These are phyloP conservation scores for Aureobasidium mangrovei DNA, from an alignment of 2,329 filamentous ascomycete species.

Conservation along the genomic window DNA sequence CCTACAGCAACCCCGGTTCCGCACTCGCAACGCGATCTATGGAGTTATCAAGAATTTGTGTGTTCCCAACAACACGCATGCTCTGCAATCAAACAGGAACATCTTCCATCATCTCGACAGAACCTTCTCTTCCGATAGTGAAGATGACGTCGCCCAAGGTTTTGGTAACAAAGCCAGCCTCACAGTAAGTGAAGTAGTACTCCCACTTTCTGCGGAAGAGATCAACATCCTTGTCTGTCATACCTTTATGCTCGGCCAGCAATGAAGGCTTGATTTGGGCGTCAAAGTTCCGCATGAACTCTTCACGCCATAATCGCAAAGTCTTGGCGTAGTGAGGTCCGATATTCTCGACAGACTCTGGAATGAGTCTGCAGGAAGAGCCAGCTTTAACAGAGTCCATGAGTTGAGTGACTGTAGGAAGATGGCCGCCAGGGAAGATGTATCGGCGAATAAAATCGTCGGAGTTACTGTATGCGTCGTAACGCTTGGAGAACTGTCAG, in stretches of 20 bases:
- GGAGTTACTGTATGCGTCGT: slow-evolving; percentile 55
- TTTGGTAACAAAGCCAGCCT: slow-evolving; percentile 64
- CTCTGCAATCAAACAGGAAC: slow-evolving; percentile 39
- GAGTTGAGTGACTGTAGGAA: slow-evolving; percentile 58
- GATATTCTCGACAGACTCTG: slow-evolving; percentile 62
- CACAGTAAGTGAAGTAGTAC: slow-evolving; percentile 70
- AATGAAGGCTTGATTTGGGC: slow-evolving; percentile 52
- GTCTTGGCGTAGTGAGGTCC: slow-evolving; percentile 66
- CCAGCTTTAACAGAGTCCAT: slow-evolving; percentile 54
- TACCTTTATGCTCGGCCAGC: slow-evolving; percentile 45
- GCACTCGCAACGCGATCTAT: neutral
- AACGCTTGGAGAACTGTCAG: slow-evolving; percentile 32
- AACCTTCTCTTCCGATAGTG: slow-evolving; percentile 57
- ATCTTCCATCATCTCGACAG: slow-evolving; percentile 59
- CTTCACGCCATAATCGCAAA: slow-evolving; percentile 58
- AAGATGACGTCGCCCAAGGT: slow-evolving; percentile 65
- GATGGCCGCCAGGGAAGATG: slow-evolving; percentile 70
- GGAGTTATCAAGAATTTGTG: neutral
- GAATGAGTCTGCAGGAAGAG: slow-evolving; percentile 53
- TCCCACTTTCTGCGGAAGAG: slow-evolving; percentile 66
- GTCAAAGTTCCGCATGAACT: slow-evolving; percentile 56
- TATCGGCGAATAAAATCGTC: slow-evolving; percentile 70
- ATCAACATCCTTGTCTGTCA: slow-evolving; percentile 54
- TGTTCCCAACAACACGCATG: neutral
- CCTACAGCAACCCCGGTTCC: neutral